Conservation (phyloP, 2,329 filamentous ascomycete species). For the Exophiala calicioides region DNA sequence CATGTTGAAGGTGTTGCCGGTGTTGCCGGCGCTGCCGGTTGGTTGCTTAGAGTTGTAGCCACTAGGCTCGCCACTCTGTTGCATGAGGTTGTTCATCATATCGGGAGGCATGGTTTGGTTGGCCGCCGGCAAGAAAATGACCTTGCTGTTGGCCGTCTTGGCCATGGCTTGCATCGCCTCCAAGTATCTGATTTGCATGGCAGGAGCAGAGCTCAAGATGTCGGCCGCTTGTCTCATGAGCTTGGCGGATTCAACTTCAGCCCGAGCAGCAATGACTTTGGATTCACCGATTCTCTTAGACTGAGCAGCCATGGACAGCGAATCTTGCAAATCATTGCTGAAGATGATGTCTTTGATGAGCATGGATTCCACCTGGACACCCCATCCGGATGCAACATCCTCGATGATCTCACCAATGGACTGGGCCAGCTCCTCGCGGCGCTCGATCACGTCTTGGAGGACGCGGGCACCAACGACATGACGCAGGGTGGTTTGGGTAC, state of each 20-base stretch:
- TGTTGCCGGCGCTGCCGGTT: slow-evolving; percentile 41
- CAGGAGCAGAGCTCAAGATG: slow-evolving; percentile 84
- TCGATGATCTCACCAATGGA: slow-evolving; percentile 97
- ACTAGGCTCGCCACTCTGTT: slow-evolving; percentile 54
- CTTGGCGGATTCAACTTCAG: slow-evolving; percentile 94
- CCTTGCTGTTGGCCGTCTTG: slow-evolving; percentile 84
- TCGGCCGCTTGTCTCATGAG: slow-evolving; percentile 78
- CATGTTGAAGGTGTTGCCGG: slow-evolving; percentile 39
- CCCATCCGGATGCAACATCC: slow-evolving; percentile 90
- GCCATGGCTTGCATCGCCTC: slow-evolving; percentile 99
- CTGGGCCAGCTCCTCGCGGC: slow-evolving; percentile 92
- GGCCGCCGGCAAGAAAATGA: slow-evolving; percentile 74
- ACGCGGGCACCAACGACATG: slow-evolving; percentile 95
- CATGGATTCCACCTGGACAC: slow-evolving; percentile 96
- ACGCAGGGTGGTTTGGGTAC: slow-evolving; percentile 94
- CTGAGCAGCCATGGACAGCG: slow-evolving; percentile 96
- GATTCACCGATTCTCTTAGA: slow-evolving; percentile 97
- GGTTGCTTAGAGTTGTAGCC: slow-evolving; percentile 44
- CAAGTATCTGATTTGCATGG: slow-evolving; percentile 97
- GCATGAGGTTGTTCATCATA: slow-evolving; percentile 48
- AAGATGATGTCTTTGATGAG: slow-evolving; percentile 99
- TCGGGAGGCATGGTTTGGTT: slow-evolving; percentile 60
- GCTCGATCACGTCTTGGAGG: slow-evolving; percentile 96
- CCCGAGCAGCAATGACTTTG: slow-evolving; percentile 96
- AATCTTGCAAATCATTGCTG: slow-evolving; percentile 91